Conservation (phyloP, 2,329 filamentous ascomycete species). For the Fusarium verrucosum region DNA sequence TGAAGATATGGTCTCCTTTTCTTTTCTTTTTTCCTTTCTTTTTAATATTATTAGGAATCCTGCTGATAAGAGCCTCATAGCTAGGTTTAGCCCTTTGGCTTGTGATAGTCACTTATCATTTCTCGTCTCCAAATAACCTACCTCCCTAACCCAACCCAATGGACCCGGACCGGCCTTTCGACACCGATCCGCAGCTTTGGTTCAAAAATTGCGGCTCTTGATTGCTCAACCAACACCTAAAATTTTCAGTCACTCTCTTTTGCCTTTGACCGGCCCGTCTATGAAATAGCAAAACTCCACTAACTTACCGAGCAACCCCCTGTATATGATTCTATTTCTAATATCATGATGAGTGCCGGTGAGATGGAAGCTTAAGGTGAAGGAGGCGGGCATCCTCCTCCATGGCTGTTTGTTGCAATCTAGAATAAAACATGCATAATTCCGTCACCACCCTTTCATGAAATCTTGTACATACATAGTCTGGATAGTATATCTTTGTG, state of each 20-base stretch:
- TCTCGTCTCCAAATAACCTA: conserved; percentile 22
- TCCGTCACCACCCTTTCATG: not conserved
- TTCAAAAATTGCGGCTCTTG: conserved; percentile 20
- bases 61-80: not conserved
- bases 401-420: conserved; percentile 6
- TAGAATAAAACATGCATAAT: conserved; percentile 7
- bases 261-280: conserved; percentile 6
- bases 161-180: conserved; percentile 31
- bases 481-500: not conserved
- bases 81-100: not conserved
- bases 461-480: not conserved
- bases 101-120: conserved; percentile 7
- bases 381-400: conserved; percentile 14
- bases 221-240: not conserved
- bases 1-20: not conserved
- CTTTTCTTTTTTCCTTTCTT: not conserved
- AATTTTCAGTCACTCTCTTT: not conserved
- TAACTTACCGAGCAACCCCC: conserved; percentile 22
- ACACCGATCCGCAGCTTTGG: conserved; percentile 30
- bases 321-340: conserved; percentile 16
- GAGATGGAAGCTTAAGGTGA: conserved; percentile 6
- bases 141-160: conserved; percentile 13
- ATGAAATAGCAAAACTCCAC: conserved; percentile 24
- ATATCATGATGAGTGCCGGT: conserved; percentile 16
- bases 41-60: no score